A percentile compares a stretch with the other conserved stretches of the same genome.
Conservation (phyloP, 2,329 filamentous ascomycete species). For the Elsinoe australis region DNA sequence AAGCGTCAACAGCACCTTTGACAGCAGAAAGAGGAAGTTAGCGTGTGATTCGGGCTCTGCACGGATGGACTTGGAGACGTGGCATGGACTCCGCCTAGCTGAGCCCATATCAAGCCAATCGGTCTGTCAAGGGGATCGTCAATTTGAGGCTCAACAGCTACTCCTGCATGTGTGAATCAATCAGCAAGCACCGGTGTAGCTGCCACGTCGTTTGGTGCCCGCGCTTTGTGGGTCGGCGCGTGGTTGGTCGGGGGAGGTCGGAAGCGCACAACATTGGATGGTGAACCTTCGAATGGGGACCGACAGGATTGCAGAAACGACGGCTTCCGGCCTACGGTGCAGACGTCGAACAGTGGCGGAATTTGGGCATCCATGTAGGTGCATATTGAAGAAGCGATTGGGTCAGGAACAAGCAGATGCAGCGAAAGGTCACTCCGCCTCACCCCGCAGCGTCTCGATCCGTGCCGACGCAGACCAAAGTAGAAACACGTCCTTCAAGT, state of each 20-base stretch:
- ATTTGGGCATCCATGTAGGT: constrained; percentile 6
- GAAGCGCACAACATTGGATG: not conserved
- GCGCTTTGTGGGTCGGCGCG: not conserved
- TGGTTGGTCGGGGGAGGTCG: constrained; percentile 6
- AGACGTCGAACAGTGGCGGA: not conserved
- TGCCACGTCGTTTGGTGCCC: constrained; percentile 11
- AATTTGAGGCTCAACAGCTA: constrained; percentile 11
- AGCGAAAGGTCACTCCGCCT: constrained; percentile 4
- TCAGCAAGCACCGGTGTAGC: constrained; percentile 9
- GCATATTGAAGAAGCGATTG: constrained; percentile 6
- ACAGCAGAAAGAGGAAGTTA: not conserved
- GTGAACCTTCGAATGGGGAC: not conserved
- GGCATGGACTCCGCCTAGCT: not conserved
- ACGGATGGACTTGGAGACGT: constrained; percentile 5
- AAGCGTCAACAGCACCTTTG: constrained; percentile 12
- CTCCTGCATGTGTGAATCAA: constrained; percentile 10
- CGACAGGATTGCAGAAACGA: not conserved
- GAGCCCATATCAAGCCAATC: constrained; percentile 7
- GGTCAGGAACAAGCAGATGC: constrained; percentile 1
- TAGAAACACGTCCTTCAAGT: not conserved
- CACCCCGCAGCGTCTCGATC: constrained; percentile 13
- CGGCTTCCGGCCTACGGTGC: not conserved
- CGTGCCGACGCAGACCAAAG: constrained; percentile 5
- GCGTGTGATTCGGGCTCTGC: constrained; percentile 9
- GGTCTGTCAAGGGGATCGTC: constrained; percentile 8